These are phyloP conservation scores for Sphagnum contortum DNA, from an alignment of 225 moss, liverwort and hornwort species.

Conservation along the genomic window DNA sequence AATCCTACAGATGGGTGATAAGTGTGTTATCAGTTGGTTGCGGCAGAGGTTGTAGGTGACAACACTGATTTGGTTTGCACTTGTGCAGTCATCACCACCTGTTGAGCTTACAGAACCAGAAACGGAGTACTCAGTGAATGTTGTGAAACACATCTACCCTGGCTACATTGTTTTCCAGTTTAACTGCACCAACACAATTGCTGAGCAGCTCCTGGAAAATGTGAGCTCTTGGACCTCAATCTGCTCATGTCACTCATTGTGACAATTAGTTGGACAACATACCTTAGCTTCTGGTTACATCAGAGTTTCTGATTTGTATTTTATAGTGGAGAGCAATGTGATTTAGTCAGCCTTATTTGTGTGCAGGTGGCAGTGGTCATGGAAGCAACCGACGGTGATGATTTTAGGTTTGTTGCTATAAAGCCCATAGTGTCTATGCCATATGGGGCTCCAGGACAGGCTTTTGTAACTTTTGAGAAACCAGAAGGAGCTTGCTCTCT, in stretches of 20 bases:
- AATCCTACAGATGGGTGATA: no score
- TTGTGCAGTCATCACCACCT: slow-evolving; percentile 65
- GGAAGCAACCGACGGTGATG: slow-evolving; percentile 61
- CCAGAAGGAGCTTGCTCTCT: slow-evolving; percentile 38
- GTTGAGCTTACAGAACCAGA: slow-evolving; percentile 91
- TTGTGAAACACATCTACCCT: slow-evolving; percentile 83
- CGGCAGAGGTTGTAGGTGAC: no score
- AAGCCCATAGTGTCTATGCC: slow-evolving; percentile 71
- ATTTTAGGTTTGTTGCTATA: slow-evolving; percentile 36
- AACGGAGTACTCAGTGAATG: slow-evolving; percentile 78
- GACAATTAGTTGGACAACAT: background rate
- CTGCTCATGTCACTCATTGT: background rate
- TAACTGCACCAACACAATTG: slow-evolving; percentile 86
- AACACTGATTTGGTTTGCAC: background rate
- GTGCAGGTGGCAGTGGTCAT: slow-evolving; percentile 64
- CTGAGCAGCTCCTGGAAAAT: slow-evolving; percentile 74
- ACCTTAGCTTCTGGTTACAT: no score
- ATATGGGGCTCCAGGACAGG: slow-evolving; percentile 63
- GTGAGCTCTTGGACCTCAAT: slow-evolving; percentile 19
- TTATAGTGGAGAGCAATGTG: no score
- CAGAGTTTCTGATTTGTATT: background rate
- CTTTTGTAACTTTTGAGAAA: slow-evolving; percentile 72
- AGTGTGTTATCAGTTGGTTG: no score
- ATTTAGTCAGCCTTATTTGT: slow-evolving; percentile 1
- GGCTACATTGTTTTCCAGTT: slow-evolving; percentile 74